Base-by-base conservation (phyloP, 2,329 filamentous ascomycete species). In the Exophiala viscosa region DNA sequence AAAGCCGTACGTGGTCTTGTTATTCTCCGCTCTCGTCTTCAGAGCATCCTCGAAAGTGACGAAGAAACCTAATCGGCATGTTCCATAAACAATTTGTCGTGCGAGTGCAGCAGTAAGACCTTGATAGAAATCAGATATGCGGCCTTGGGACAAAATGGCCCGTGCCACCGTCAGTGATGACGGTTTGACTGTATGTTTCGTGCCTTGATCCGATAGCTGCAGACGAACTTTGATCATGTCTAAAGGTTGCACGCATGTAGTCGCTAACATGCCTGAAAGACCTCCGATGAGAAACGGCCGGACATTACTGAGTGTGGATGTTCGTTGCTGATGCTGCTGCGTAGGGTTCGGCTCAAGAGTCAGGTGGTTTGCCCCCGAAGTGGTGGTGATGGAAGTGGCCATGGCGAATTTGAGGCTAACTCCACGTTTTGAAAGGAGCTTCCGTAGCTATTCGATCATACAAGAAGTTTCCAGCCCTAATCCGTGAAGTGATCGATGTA, bases 161-260 rank as follows among this genome's bases (percentile, higher is more conserved):
- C 20, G 20, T 23, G 6, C 20, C 3, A 23, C 20, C 20, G 20
- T 23, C 3, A 23, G 20, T 3, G 20, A 23, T 6, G 20, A 23
- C 6, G 20, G 20, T 6, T 3, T 23, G 3, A 3, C 6, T 23
- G 20, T 6, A 6, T 6, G 3, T 23, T 6, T 23, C 3, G 20
- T 23, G 20, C 20, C 20, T 23, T 23, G 20, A 6, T 23, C 20
- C 3, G 20, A 90, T 32, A 99, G 84, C 72, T 99, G 93, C 62
- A 99, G 84, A 59, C 93, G 88, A 52, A 99, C 93, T 72, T 99
- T 97, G 73, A 99, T 82, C 93, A 99, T 97, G 75, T 99, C 93
- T 65, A 96, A 86, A 42, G 92, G 92, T 66, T 97, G 92, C 67
- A 97, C 90, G 60, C 90, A 86, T 0, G 81, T 84, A 7, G 92